Conservation (phyloP, 1,284 basidiomycete genomes). For the Irpex lacteus region DNA sequence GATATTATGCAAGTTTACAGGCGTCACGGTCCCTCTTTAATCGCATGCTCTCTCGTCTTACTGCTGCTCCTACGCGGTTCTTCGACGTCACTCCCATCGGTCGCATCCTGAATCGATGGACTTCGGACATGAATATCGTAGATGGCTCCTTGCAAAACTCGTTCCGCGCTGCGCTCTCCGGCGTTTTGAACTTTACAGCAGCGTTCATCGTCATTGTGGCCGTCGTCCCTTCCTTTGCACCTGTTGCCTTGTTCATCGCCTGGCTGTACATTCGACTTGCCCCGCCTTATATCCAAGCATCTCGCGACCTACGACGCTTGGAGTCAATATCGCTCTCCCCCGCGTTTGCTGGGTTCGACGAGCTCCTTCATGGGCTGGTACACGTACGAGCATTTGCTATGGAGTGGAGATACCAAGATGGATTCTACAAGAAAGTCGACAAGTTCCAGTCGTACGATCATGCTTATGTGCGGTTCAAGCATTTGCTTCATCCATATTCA, state of each 20-base stretch:
- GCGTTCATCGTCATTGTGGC: slow-evolving; percentile 64
- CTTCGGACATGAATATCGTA: slow-evolving; percentile 74
- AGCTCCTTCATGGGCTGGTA: slow-evolving; percentile 72
- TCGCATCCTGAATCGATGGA: slow-evolving; percentile 78
- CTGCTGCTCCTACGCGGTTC: slow-evolving; percentile 61
- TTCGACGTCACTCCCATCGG: slow-evolving; percentile 72
- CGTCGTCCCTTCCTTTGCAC: slow-evolving; percentile 65
- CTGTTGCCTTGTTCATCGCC: slow-evolving; percentile 68
- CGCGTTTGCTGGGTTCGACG: slow-evolving; percentile 75
- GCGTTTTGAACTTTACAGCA: slow-evolving; percentile 61
- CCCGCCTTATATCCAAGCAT: slow-evolving; percentile 65
- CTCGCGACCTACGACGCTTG: slow-evolving; percentile 69
- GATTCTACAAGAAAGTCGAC: slow-evolving; percentile 76
- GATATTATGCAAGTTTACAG: slow-evolving; percentile 65
- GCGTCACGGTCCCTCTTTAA: slow-evolving; percentile 60
- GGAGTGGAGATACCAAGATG: slow-evolving; percentile 72
- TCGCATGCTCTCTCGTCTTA: slow-evolving; percentile 50
- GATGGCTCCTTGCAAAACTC: slow-evolving; percentile 62
- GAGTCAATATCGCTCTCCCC: slow-evolving; percentile 70
- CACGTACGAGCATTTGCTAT: slow-evolving; percentile 83
- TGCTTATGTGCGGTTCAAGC: slow-evolving; percentile 45
- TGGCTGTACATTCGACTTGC: slow-evolving; percentile 73
- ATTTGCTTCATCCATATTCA: slow-evolving; percentile 2
- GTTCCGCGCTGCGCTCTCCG: slow-evolving; percentile 51
- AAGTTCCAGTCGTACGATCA: slow-evolving; percentile 73